These are phyloP conservation scores for Aspergillus sp. DNA, from an alignment of 2,329 filamentous ascomycete species.

Conservation along the genomic window DNA sequence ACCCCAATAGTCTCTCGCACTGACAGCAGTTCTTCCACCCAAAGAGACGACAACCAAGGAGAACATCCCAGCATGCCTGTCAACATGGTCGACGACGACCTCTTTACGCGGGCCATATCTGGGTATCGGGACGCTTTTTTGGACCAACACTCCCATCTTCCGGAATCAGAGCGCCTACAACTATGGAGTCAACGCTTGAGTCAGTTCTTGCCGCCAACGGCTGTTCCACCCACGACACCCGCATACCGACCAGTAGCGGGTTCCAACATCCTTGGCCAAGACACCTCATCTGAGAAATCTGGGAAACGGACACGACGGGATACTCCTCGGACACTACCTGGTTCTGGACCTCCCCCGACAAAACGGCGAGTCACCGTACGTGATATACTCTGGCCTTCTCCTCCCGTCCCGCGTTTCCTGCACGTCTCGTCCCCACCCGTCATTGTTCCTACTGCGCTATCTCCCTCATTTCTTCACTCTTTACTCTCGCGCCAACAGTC, in stretches of 20 bases:
- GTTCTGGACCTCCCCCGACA: conserved; percentile 38
- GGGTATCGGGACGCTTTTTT: conserved; percentile 44
- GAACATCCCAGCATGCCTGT: conserved; percentile 32
- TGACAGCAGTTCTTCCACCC: conserved; percentile 30
- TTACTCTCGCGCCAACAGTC: conserved; percentile 27
- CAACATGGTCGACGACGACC: conserved; percentile 38
- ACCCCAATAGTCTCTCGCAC: conserved; percentile 20
- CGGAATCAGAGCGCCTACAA: conserved; percentile 41
- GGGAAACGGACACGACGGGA: conserved; percentile 46
- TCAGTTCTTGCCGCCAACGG: conserved; percentile 37
- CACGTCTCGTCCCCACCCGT: conserved; percentile 24
- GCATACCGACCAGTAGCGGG: conserved; percentile 22
- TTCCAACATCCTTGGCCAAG: conserved; percentile 20
- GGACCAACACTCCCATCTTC: conserved; percentile 40
- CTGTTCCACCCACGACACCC: conserved; percentile 14
- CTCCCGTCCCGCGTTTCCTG: conserved; percentile 26
- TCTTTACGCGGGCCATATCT: conserved; percentile 42
- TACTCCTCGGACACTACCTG: conserved; percentile 39
- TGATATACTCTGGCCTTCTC: conserved; percentile 42
- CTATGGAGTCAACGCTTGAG: conserved; percentile 42
- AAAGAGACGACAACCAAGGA: conserved; percentile 16
- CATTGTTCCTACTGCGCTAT: conserved; percentile 23
- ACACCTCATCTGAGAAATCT: conserved; percentile 31
- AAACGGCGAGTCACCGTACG: conserved; percentile 49
- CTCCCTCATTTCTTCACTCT: conserved; percentile 18